Base-by-base conservation (phyloP, 305 asterid species). In the Fraxinus nigra region DNA sequence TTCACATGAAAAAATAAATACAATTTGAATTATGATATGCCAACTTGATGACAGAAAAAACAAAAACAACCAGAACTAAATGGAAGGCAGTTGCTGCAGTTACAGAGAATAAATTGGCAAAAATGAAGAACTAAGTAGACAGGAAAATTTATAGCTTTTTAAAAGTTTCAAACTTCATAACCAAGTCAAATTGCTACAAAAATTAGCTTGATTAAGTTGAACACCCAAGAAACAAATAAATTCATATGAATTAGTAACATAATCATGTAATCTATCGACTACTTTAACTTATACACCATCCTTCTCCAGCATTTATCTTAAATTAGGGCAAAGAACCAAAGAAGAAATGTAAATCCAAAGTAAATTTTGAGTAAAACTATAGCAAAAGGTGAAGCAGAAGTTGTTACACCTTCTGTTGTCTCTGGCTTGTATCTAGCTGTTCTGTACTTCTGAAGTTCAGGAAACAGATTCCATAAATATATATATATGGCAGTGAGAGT, bases 371-470 rank as follows among this genome's bases (percentile, higher is more conserved):
- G 38, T 40, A 72, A 56, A 18, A 75, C 16, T 46, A 75, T 24
- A 82, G 65, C 85, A 83, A 73, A 28, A 37, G 56, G 72, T 26
- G 35, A 35, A 74, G 76, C 54, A 46, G 76, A 80, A 69, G 70
- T 16, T 67, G 74, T 77, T 76, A 43, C 85, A 81, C 98, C 98
- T 90, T 94, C 98, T 82, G 93, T 82, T 32, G 90, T 84, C 85
- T 93, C 98, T 72, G 98, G 97, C 85, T 85, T 92, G 84, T 86
- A 95, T 88, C 99, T 91, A 85, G 99, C 99, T 3, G 98, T 92
- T 77, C 99, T 92, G 86, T 93, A 95, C 88, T 95, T 95, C 98
- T 95, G 97, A 92, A 90, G 80, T 72, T 74, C 82, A 83, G 67
- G 56, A 86, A 83, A 82, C 82, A 82, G 80, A 77, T 79, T 43